Evolutionary conservation across 2,329 filamentous ascomycete species (phyloP).

Genomic region (Stagonosporopsis cucurbitacearum): DNA sequence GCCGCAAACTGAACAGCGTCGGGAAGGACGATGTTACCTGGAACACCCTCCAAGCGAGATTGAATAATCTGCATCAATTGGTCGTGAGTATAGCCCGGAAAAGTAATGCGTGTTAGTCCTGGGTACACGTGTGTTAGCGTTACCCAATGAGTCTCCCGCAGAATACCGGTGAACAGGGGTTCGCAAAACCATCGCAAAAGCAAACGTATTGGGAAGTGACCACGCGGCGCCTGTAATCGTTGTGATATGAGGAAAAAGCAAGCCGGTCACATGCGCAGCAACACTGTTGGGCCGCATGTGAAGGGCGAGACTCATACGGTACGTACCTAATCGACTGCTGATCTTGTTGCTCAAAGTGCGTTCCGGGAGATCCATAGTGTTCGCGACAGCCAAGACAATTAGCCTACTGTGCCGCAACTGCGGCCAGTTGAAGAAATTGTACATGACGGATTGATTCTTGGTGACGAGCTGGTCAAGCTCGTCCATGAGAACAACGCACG

Average conservation of each 20-base stretch:
- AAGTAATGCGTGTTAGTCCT: constrained; percentile 91
- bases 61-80: constrained; percentile 98
- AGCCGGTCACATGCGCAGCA: constrained; percentile 11
- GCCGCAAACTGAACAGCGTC: constrained; percentile 97
- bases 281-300: constrained; percentile 9
- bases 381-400: constrained; percentile 95
- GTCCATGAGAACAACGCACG: constrained; percentile 98
- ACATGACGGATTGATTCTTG: constrained; percentile 99
- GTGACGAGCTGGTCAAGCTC: constrained; percentile 97
- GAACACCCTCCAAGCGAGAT: constrained; percentile 87
- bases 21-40: constrained; percentile 85
- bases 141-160: constrained; percentile 25
- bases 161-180: constrained; percentile 21
- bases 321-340: constrained; percentile 71
- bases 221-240: constrained; percentile 27
- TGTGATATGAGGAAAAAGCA: constrained; percentile 21
- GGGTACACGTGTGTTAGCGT: constrained; percentile 38
- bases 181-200: constrained; percentile 28
- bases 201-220: constrained; percentile 20
- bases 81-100: constrained; percentile 95
- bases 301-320: constrained; percentile 25
- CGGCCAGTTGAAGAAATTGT: constrained; percentile 99
- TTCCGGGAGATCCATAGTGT: constrained; percentile 98
- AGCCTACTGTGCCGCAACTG: constrained; percentile 87
- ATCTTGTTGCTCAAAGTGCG: constrained; percentile 98